A percentile compares a stretch with the other conserved stretches of the same genome.
These are phyloP conservation scores for Globisporangium perplexum DNA, from an alignment of 352 stramenopile species.

Conservation along the genomic window DNA sequence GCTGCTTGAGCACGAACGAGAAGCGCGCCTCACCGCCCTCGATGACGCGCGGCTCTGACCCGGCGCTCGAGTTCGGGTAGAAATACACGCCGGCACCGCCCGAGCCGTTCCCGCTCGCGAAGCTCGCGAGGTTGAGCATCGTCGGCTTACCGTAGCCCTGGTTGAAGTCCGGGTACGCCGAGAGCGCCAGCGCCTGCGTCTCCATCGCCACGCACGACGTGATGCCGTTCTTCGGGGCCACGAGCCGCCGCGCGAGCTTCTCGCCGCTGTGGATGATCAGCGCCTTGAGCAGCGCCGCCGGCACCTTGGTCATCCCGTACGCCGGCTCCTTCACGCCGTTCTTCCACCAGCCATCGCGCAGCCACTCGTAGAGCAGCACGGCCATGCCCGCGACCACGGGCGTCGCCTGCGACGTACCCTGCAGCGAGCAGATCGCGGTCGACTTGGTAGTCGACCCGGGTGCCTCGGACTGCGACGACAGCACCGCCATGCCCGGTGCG, in stretches of 20 bases:
- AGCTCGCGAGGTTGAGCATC: conserved; percentile 70
- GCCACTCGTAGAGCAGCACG: conserved; percentile 74
- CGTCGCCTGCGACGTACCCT: conserved; percentile 76
- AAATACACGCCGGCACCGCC: conserved; percentile 43
- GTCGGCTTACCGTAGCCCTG: conserved; percentile 82
- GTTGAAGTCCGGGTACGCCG: conserved; percentile 64
- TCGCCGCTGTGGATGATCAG: conserved; percentile 76
- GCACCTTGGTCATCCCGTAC: conserved; percentile 51
- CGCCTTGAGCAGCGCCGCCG: conserved; percentile 68
- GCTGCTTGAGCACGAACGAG: conserved; percentile 46
- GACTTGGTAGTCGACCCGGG: conserved; percentile 54
- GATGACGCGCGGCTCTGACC: conserved; percentile 46
- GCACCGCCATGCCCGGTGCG: conserved; percentile 74
- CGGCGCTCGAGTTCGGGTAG: conserved; percentile 39
- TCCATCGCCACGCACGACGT: conserved; percentile 45
- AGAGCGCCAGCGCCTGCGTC: conserved; percentile 17
- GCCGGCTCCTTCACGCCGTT: conserved; percentile 41
- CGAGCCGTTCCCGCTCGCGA: conserved; percentile 19
- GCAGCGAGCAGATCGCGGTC: conserved; percentile 53
- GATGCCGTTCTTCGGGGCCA: conserved; percentile 26
- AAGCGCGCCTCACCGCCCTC: conserved; percentile 43
- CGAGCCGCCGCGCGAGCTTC: conserved; percentile 44
- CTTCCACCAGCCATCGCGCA: conserved; percentile 79
- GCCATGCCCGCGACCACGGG: conserved; percentile 67
- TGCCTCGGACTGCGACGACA: conserved; percentile 61